These are phyloP conservation scores for Collybiopsis luxurians DNA, from an alignment of 768 basidiomycete genomes.

Conservation along the genomic window DNA sequence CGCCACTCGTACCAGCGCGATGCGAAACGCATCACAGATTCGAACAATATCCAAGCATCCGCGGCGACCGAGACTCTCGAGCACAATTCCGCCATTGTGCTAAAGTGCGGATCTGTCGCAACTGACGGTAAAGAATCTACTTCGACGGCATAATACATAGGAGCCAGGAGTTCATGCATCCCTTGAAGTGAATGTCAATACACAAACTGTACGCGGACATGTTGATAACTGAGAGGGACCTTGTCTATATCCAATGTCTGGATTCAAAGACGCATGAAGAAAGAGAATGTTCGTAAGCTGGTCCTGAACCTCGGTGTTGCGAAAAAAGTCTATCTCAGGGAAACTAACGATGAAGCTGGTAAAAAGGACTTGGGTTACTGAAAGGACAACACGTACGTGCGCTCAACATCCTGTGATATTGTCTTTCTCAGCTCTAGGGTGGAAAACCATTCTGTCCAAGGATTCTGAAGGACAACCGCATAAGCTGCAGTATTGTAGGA, in stretches of 20 bases:
- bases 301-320: conserved; percentile 66
- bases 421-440: conserved; percentile 86
- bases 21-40: conserved; percentile 71
- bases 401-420: conserved; percentile 91
- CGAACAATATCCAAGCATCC: conserved; percentile 86
- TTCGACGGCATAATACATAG: conserved; percentile 79
- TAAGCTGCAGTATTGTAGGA: conserved; percentile 4
- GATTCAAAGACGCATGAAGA: conserved; percentile 74
- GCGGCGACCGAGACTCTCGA: conserved; percentile 71
- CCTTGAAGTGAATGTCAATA: conserved; percentile 38
- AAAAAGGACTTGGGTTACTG: conserved; percentile 8
- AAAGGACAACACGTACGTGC: conserved; percentile 70
- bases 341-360: conserved; percentile 49
- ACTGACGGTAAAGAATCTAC: conserved; percentile 65
- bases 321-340: conserved; percentile 94
- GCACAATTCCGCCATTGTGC: conserved; percentile 56
- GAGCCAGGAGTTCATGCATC: conserved; percentile 96
- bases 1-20: conserved; percentile 82
- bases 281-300: conserved; percentile 87
- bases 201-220: background rate
- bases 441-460: conserved; percentile 94
- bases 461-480: conserved; percentile 56
- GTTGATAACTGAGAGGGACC: conserved; percentile 24
- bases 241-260: conserved; percentile 90
- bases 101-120: conserved; percentile 26